Evolutionary conservation across 192 early-diverging fungal genomes (phyloP).

Genomic region (Backusella parvicylindrica): DNA sequence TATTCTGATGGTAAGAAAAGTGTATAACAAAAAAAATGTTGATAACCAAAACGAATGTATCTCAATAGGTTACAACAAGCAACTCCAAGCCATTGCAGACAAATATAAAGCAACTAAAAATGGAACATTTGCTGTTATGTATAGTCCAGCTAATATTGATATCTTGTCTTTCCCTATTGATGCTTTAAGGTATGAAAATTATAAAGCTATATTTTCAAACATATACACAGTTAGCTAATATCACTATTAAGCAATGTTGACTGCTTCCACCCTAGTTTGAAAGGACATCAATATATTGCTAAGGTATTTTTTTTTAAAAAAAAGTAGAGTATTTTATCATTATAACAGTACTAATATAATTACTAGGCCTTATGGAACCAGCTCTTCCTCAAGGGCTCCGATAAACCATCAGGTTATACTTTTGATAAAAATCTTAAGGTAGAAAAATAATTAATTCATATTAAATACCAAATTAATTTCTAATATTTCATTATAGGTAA

Average conservation of each 20-base stretch:
- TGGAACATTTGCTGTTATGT: slow-evolving; percentile 16
- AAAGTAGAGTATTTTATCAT: too few relatives aligned
- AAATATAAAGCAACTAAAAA: slow-evolving; percentile 9
- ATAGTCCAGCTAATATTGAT: slow-evolving; percentile 5
- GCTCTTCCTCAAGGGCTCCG: slow-evolving; percentile 6
- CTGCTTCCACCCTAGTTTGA: slow-evolving; percentile 20
- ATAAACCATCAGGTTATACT: not conserved
- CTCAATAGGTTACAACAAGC: slow-evolving; percentile 4
- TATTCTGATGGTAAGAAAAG: slow-evolving; percentile 8
- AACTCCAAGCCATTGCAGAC: slow-evolving; percentile 9
- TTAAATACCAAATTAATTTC: not conserved
- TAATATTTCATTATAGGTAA: not conserved
- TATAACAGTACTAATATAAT: not conserved
- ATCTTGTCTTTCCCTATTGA: slow-evolving; percentile 10
- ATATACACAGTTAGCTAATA: not conserved
- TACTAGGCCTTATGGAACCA: slow-evolving; percentile 19
- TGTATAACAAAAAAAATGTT: not conserved
- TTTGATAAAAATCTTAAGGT: slow-evolving; percentile 2
- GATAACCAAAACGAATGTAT: not conserved
- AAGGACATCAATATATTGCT: slow-evolving; percentile 17
- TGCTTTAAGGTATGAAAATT: slow-evolving; percentile 1
- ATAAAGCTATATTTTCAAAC: not conserved
- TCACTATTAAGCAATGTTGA: slow-evolving; percentile 6
- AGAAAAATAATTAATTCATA: not conserved
- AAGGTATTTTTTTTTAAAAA: not conserved